phyloP scores from a whole-genome alignment of 208 protist genomes.

The Jaenimonas drosophilae region DNA sequence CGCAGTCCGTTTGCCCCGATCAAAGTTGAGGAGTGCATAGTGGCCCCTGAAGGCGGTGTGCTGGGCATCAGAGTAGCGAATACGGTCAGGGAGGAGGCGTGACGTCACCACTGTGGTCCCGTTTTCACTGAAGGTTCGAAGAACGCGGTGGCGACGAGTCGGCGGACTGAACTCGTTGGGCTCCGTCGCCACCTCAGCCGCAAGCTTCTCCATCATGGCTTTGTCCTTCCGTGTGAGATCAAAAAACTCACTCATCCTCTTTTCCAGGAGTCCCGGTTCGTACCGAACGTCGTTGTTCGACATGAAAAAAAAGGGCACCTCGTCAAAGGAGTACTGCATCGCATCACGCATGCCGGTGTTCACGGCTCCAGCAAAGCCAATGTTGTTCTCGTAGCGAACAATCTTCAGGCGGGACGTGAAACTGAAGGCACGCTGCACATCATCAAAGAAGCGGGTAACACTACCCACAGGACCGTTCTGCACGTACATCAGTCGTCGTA shows the following conservation, averaged over 20 bases:
- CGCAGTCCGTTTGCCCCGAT: neutral
- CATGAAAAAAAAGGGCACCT: constrained; percentile 24
- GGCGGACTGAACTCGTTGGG: no score
- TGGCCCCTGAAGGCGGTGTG: neutral
- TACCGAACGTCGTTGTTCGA: constrained; percentile 19
- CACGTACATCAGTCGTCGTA: constrained; percentile 16
- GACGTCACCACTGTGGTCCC: no score
- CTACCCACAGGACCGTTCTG: constrained; percentile 15
- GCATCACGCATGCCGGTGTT: no score
- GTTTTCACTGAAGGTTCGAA: no score
- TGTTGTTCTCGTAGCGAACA: no score
- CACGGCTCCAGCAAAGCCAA: no score
- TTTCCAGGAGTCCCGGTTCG: neutral
- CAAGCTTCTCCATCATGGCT: no score
- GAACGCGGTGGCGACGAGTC: no score
- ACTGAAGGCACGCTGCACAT: neutral
- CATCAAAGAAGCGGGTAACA: constrained; percentile 10
- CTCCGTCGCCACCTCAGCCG: no score
- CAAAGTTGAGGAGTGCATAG: neutral
- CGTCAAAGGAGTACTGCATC: constrained; percentile 15
- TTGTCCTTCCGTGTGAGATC: constrained; percentile 1
- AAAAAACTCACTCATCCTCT: constrained; percentile 1
- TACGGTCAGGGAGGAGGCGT: constrained; percentile 29
- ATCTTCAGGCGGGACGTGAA: neutral
- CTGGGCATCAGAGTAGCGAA: constrained; percentile 13